Evolutionary conservation across 257 asterid species (phyloP).

Genomic region (Salvia miltiorrhiza): DNA sequence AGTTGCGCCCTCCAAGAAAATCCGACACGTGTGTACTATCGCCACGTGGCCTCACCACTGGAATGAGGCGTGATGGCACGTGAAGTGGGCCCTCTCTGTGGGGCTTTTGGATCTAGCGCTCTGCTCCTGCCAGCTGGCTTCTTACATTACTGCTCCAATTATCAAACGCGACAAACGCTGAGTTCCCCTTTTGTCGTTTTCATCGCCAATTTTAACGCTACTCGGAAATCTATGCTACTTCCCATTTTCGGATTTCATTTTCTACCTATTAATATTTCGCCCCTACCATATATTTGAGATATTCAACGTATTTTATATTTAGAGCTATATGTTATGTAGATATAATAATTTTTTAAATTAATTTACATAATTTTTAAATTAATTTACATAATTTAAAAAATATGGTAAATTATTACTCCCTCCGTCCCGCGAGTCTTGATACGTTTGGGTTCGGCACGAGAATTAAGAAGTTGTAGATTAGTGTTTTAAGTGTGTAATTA

Average conservation of each 20-base stretch:
- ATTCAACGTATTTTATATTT: too few species aligned
- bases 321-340: too few species aligned
- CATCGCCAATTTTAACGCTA: background rate
- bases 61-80: slow-evolving; percentile 34
- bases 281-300: too few species aligned
- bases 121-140: slow-evolving; percentile 34
- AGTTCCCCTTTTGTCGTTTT: slow-evolving; percentile 22
- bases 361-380: too few species aligned
- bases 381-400: too few species aligned
- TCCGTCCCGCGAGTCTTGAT: too few species aligned
- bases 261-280: too few species aligned
- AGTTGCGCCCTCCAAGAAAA: slow-evolving; percentile 26
- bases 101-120: slow-evolving; percentile 33
- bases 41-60: slow-evolving; percentile 29
- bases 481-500: too few species aligned
- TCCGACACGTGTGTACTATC: slow-evolving; percentile 23
- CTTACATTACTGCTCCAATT: background rate
- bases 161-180: slow-evolving; percentile 22
- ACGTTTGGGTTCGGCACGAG: too few species aligned
- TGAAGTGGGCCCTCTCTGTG: slow-evolving; percentile 41
- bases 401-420: too few species aligned
- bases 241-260: background rate
- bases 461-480: too few species aligned
- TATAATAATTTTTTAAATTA: too few species aligned
- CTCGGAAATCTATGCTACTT: background rate